These are phyloP conservation scores for Auriscalpium microsporum DNA, from an alignment of 768 basidiomycete species.

Conservation along the genomic window DNA sequence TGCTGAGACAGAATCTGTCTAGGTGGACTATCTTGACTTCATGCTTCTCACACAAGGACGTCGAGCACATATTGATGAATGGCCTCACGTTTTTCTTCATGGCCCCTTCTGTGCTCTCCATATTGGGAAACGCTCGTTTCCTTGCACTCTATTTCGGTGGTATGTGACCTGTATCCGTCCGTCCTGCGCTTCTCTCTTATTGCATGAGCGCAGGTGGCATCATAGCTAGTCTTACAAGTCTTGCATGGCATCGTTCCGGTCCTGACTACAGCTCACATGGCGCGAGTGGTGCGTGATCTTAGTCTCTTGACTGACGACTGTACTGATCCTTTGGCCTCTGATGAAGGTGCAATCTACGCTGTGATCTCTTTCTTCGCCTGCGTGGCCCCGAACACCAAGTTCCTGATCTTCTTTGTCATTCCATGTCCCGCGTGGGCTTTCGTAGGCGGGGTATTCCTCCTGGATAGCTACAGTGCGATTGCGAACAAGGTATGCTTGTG, in stretches of 20 bases:
- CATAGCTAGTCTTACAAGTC: constrained; percentile 39
- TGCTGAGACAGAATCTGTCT: not conserved
- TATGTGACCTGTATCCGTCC: constrained; percentile 20
- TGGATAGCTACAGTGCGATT: constrained; percentile 39
- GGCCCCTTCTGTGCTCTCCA: constrained; percentile 50
- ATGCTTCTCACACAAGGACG: constrained; percentile 59
- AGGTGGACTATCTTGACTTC: constrained; percentile 74
- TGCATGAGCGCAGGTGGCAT: constrained; percentile 45
- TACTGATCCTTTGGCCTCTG: not conserved
- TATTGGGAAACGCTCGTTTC: constrained; percentile 62
- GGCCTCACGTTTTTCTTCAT: constrained; percentile 74
- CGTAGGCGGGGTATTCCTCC: constrained; percentile 58
- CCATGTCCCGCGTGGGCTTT: constrained; percentile 75
- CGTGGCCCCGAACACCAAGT: constrained; percentile 53
- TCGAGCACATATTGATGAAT: constrained; percentile 64
- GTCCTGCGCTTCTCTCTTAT: not conserved
- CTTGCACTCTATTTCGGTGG: constrained; percentile 68
- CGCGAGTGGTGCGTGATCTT: constrained; percentile 55
- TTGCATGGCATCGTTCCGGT: constrained; percentile 38
- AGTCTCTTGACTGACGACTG: not conserved
- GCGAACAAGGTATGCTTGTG: constrained; percentile 22
- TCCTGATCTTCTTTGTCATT: constrained; percentile 66
- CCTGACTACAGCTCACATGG: constrained; percentile 39
- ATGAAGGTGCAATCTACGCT: constrained; percentile 61
- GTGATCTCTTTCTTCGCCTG: constrained; percentile 67